Evolutionary conservation across 2,329 filamentous ascomycete species (phyloP), one percentile per base, ranked within the genome.

Genomic region (Truncatella angustata): DNA sequence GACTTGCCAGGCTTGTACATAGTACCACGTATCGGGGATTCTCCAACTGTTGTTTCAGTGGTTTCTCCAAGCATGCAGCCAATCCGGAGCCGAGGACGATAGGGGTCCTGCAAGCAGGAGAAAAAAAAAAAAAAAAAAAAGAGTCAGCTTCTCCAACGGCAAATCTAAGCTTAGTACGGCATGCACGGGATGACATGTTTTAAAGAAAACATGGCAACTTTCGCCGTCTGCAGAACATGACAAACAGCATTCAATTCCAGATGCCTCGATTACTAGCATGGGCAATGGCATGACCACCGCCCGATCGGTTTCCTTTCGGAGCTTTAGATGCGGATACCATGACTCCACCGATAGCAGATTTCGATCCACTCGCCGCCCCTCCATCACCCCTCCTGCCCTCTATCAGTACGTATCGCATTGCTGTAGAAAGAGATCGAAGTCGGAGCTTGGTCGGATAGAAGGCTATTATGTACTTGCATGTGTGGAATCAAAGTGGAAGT

Each of bases 381-480:
- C 39, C 39, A 43, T 43, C 39, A 43, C 18, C 39, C 39, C 45
- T 26, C 34, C 43, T 11, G 43, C 21, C 36, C 39, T 43, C 39
- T 23, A 43, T 24, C 39, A 43, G 39, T n/a, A n/a, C 16, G 16
- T 39, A 39, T 39, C 36, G 21, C 16, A 18, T 39, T 9, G 16
- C 11, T 23, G n/a, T 48, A 16, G 30, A 48, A 36, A 14, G 30
- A 26, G 30, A 48, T 48, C 45, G 45, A 48, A 36, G 45, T 48
- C 45, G 45, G 45, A 48, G 28, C 28, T 35, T 4, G 28, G 34
- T 48, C 45, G 45, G 45, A 45, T 45, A 23, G 42, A 45, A 45
- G 10, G 5, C n/a, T n/a, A n/a, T n/a, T n/a, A n/a, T n/a, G n/a
- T n/a, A n/a, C n/a, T n/a, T n/a, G n/a, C n/a, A n/a, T 12, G 36